A percentile compares a stretch with the other conserved stretches of the same genome.
Conservation (phyloP, 2,329 filamentous ascomycete species). For the Exophiala sideris region DNA sequence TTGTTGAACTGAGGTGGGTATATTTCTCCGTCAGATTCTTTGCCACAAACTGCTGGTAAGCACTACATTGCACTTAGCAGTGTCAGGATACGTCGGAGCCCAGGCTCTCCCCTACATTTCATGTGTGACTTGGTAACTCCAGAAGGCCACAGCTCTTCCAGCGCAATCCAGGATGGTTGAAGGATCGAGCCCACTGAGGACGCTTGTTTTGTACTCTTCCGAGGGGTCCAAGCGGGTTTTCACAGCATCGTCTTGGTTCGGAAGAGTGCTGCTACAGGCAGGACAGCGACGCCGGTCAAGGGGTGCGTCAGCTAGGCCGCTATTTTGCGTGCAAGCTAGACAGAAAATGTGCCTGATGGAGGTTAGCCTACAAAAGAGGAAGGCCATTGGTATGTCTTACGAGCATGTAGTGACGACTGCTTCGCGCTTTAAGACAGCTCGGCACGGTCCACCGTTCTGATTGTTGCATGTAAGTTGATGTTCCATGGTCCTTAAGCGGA, state of each 20-base stretch:
- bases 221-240: constrained; percentile 69
- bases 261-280: constrained; percentile 67
- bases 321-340: constrained; percentile 63
- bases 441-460: constrained; percentile 59
- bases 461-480: constrained; percentile 74
- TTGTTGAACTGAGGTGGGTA: constrained; percentile 58
- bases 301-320: constrained; percentile 58
- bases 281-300: constrained; percentile 63
- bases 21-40: constrained; percentile 73
- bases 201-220: constrained; percentile 86
- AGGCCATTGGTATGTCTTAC: constrained; percentile 43
- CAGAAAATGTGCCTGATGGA: constrained; percentile 77
- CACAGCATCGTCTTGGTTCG: constrained; percentile 71
- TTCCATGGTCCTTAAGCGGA: constrained; percentile 74
- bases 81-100: background rate
- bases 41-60: constrained; percentile 73
- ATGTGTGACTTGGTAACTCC: constrained; percentile 80
- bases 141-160: constrained; percentile 73
- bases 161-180: constrained; percentile 83
- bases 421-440: constrained; percentile 62
- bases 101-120: constrained; percentile 60
- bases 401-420: constrained; percentile 89
- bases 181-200: constrained; percentile 78
- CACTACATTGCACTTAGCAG: constrained; percentile 42
- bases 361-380: constrained; percentile 8